These are phyloP conservation scores for Amaranthus tricolor DNA, from an alignment of 179 eudicot genomes.

Conservation along the genomic window DNA sequence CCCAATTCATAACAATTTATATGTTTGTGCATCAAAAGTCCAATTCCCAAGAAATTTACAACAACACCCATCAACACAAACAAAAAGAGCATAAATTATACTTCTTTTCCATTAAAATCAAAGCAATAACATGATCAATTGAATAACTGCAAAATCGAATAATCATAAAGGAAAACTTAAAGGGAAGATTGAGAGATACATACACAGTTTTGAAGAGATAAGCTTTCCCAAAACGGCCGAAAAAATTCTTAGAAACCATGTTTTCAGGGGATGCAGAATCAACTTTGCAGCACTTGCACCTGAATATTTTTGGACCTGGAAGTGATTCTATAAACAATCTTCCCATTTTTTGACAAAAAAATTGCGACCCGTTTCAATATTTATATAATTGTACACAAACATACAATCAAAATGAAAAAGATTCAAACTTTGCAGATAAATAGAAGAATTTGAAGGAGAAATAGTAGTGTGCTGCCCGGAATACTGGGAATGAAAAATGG, in stretches of 20 bases:
- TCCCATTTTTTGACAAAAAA: constrained; percentile 14
- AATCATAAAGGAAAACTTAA: too few species aligned
- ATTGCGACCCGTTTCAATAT: neutral
- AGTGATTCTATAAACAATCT: constrained; percentile 23
- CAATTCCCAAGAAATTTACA: neutral
- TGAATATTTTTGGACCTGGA: constrained; percentile 21
- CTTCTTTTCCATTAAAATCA: too few species aligned
- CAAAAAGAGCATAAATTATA: neutral
- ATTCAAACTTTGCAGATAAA: too few species aligned
- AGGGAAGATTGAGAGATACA: neutral
- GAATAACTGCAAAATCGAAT: too few species aligned
- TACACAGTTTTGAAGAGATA: constrained; percentile 12
- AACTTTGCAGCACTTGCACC: constrained; percentile 29
- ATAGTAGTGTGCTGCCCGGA: too few species aligned
- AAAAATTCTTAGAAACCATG: constrained; percentile 24
- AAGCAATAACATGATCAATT: too few species aligned
- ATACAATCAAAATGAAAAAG: too few species aligned
- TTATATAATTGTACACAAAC: too few species aligned
- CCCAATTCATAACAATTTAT: neutral
- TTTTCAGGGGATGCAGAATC: constrained; percentile 25
- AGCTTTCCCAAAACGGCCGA: constrained; percentile 25
- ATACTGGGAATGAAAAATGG: too few species aligned
- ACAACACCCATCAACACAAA: neutral
- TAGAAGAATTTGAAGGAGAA: too few species aligned
- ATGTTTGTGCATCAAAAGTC: neutral